Base-by-base conservation (phyloP, 2,329 filamentous ascomycete genomes). In the Zymoseptoria passerinii region DNA sequence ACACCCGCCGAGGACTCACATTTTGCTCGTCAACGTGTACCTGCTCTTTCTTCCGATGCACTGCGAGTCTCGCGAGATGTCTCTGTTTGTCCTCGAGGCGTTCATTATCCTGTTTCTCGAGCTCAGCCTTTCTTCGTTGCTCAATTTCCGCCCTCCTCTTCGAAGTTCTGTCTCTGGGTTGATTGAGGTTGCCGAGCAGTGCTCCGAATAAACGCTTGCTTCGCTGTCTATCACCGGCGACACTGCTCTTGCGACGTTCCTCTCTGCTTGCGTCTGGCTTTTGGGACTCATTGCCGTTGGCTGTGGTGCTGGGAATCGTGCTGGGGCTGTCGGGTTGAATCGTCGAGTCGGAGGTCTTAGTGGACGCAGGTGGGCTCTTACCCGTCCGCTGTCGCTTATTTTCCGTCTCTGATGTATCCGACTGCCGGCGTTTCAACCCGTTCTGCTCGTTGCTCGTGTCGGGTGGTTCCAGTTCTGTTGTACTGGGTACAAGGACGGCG, bases 171-270 rank as follows among this genome's bases (percentile, higher is more conserved):
- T 76, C 65, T 78, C 82, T 70, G 81, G 81, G 67, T 82, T 86
- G 60, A 40, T 69, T 69, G 52, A 70, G 54, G 49, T 65, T 69
- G 27, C 67, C 67, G 28, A 69, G 58, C 16, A 71, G 54, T 28
- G 67, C 89, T 61, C 92, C 92, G 70, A 96, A 96, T 61, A 97
- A 79, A 55, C 92, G 83, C 73, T 89, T 87, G 20, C 89, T 89
- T 44, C 92, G 87, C 71, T 89, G 90, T 73, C 86, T 90, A 71
- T 97, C 92, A 68, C 95, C 88, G 58, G 63, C 53, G 6, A 65
- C 61, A 48, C 48, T 61, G 29, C 59, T 63, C 61, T 63, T 70
- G 48, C 64, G 61, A 8, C 65, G 63, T 58, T 59, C 35, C 28
- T 61, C 61, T 51, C 56, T 57, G 16, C 10, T 48, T n/a, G 51